These are phyloP conservation scores for Hypoxylon sp. DNA, from an alignment of 2,329 filamentous ascomycete species.

Conservation along the genomic window DNA sequence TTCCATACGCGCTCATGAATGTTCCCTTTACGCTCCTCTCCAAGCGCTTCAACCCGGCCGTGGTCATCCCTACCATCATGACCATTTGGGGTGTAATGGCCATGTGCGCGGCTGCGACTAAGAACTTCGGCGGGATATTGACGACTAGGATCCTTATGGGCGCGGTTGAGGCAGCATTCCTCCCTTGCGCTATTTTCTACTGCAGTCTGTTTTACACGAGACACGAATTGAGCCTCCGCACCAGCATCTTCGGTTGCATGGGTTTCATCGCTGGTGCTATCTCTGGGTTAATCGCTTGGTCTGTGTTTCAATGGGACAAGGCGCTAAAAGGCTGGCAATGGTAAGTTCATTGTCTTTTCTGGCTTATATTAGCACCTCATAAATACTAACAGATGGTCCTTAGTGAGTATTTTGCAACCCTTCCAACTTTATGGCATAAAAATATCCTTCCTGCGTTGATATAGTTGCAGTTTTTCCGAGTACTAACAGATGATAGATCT, in stretches of 20 bases:
- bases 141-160: slow-evolving; percentile 44
- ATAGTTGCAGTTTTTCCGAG: not conserved
- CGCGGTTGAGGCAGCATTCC: slow-evolving; percentile 46
- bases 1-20: slow-evolving; percentile 48
- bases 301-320: slow-evolving; percentile 43
- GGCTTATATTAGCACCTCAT: too few species aligned
- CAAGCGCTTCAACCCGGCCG: slow-evolving; percentile 45
- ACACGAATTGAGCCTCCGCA: slow-evolving; percentile 35
- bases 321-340: slow-evolving; percentile 28
- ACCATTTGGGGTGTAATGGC: slow-evolving; percentile 46
- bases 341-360: slow-evolving; percentile 3
- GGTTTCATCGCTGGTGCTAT: slow-evolving; percentile 43
- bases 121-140: slow-evolving; percentile 43
- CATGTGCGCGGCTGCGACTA: slow-evolving; percentile 40
- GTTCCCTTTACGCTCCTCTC: slow-evolving; percentile 45
- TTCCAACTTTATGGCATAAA: too few species aligned
- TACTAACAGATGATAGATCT: slow-evolving; percentile 31
- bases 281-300: slow-evolving; percentile 42
- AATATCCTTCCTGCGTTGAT: too few species aligned
- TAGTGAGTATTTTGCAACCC: slow-evolving; percentile 10
- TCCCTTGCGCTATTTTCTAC: slow-evolving; percentile 46
- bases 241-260: slow-evolving; percentile 38
- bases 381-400: not conserved
- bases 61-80: slow-evolving; percentile 48
- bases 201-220: slow-evolving; percentile 46